Conservation (phyloP, 2,329 filamentous ascomycete genomes). For the Zalaria sp. region DNA sequence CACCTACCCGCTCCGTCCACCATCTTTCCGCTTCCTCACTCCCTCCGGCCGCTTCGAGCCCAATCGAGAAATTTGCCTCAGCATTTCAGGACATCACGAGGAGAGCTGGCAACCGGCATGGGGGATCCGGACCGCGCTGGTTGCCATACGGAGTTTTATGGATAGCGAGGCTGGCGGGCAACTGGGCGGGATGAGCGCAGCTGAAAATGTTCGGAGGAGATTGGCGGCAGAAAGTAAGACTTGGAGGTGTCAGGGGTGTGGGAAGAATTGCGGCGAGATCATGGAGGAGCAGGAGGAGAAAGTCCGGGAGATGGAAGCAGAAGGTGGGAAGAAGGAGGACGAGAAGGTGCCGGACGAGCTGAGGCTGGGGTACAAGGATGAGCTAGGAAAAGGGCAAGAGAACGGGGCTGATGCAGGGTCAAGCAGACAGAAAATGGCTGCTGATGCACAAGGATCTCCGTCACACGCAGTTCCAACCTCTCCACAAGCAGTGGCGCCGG, state of each 20-base stretch:
- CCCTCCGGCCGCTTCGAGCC: constrained; percentile 87
- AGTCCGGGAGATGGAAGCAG: constrained; percentile 30
- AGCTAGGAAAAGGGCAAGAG: constrained; percentile 37
- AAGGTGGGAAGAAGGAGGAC: constrained; percentile 24
- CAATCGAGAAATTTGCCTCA: constrained; percentile 92
- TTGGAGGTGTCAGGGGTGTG: constrained; percentile 61
- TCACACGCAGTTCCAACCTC: constrained; percentile 10
- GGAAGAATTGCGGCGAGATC: constrained; percentile 57
- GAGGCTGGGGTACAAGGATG: constrained; percentile 58
- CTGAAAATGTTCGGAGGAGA: constrained; percentile 48
- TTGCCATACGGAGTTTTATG: constrained; percentile 77
- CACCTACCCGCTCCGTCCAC: constrained; percentile 80
- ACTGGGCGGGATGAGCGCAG: constrained; percentile 74
- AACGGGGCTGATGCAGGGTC: constrained; percentile 3
- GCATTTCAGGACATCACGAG: constrained; percentile 88
- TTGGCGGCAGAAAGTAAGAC: constrained; percentile 52
- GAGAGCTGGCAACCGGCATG: constrained; percentile 98
- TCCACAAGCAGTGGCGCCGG: constrained; percentile 8
- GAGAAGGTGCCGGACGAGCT: constrained; percentile 40
- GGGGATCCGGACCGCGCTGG: constrained; percentile 81
- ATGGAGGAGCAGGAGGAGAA: constrained; percentile 54
- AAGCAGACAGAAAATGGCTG: neutral
- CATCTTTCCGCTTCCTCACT: constrained; percentile 89
- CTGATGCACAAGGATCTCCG: neutral
- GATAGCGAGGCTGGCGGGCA: constrained; percentile 79